Conservation (phyloP, 169 alveolate species). For the Toxoplasma gondii region DNA sequence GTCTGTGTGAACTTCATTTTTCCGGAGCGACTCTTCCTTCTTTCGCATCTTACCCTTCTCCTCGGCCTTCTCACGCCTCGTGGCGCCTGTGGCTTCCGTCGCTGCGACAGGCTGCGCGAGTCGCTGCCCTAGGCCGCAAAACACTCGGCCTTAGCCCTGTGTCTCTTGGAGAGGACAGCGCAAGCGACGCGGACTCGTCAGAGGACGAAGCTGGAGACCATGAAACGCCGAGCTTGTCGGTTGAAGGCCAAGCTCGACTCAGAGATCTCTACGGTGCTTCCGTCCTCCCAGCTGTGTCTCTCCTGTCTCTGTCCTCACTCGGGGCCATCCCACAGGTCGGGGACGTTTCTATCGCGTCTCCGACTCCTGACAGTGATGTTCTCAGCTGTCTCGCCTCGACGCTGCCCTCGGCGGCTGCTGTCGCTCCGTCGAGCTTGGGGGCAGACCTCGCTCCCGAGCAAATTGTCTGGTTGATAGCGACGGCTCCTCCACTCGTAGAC, state of each 20-base stretch:
- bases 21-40: neutral
- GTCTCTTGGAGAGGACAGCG: neutral
- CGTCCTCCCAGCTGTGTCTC: constrained; percentile 1
- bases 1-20: neutral
- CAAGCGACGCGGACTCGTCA: neutral
- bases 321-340: neutral
- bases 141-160: neutral
- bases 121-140: neutral
- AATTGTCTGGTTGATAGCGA: neutral
- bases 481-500: constrained; percentile 24
- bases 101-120: neutral
- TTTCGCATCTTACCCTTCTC: neutral
- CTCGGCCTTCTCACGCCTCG: neutral
- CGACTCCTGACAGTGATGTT: neutral
- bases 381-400: neutral
- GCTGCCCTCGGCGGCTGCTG: neutral
- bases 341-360: neutral
- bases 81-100: neutral
- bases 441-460: constrained; percentile 53
- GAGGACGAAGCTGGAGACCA: neutral
- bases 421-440: neutral
- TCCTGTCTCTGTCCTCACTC: neutral
- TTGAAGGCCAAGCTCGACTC: constrained; percentile 12
- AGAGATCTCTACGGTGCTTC: neutral
- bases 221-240: neutral